Evolutionary conservation across 352 stramenopile genomes (phyloP), one percentile per base, ranked within the genome.

Genomic region (Albugo laibachii): DNA sequence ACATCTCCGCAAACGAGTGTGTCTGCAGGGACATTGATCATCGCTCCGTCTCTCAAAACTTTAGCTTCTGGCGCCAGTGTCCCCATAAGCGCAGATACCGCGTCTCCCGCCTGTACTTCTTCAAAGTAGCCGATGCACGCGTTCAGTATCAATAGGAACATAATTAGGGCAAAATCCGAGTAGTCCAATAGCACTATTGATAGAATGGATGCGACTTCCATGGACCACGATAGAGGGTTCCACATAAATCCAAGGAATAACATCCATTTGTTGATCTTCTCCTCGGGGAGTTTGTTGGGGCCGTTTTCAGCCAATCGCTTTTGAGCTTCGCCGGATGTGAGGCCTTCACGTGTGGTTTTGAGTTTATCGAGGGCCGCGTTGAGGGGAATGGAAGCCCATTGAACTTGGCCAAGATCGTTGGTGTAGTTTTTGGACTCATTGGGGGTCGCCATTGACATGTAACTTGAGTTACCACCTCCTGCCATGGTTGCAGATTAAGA

Each of bases 51-150:
- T 38, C 81, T 69, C 47, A 92, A 74, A 15, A 81, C 75, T 48
- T 81, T 86, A 45, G 70, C 77, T 45, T 91, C 65, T 1, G 84
- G 83, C n/a, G 70, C 79, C 21, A 95, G 61, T 47, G 80, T 71
- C 38, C 67, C 74, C 79, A 94, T 96, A 15, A 95, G 59, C 13
- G 83, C 84, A 39, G 77, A 69, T 44, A 95, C 80, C 21, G 84
- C 84, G 49, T 88, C 72, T 8, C 77, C 81, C 21, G 78, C 82
- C 57, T 94, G 83, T 49, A 87, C 72, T 55, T 78, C 65, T 61
- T 93, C 68, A 42, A 85, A 69, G 59, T 83, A 82, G 2, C 69
- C 71, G 55, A 89, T 80, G 62, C 65, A 61, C 19, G 77, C 62
- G 59, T 84, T 85, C 36, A 83, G 48, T 35, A 88, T 41, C 34